Evolutionary conservation across 495 filamentous ascomycete genomes (phyloP), one percentile per base, ranked within the genome.

Genomic region (Aspergillus indologenus): DNA sequence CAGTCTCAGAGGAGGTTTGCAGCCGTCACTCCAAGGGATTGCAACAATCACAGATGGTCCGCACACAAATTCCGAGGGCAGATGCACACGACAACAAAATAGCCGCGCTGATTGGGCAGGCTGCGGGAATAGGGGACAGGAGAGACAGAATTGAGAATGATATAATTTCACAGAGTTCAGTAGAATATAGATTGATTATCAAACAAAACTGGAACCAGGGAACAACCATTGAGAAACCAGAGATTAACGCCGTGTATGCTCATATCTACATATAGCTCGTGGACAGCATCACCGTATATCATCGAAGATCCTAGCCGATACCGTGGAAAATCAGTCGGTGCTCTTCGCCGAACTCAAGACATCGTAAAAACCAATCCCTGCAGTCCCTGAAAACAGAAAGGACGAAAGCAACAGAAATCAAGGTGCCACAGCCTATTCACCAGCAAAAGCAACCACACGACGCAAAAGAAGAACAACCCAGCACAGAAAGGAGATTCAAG

Each of bases 261-360:
- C 73, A 73, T 75, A 75, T 77, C 75, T 77, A 77, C 75, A 77
- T 75, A 65, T 66, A 70, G 64, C 59, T 72, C 70, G 65, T 73
- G 49, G 61, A 56, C 68, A 68, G 63, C 68, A 68, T 73, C 68
- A 68, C 63, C 71, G 62, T 64, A 58, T 65, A 59, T 71, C 67
- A 73, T 71, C 67, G 65, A 75, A 74, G 69, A 68, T 66, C 61
- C 66, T 46, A 59, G 63, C 69, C 69, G 60, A 63, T 65, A 59
- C 59, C 64, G 56, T 54, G 55, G 58, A 64, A 54, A 47, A 60
- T 63, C 65, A 64, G 57, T 56, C 56, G 58, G 63, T 55, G 60
- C 54, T 63, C 63, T 63, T 61, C 68, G 65, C 45, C 58, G 56
- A 63, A 69, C 61, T 64, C 64, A 69, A 67, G 62, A 62, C 45